phyloP scores from a whole-genome alignment of 257 asterid species.

The Petunia axillaris region DNA sequence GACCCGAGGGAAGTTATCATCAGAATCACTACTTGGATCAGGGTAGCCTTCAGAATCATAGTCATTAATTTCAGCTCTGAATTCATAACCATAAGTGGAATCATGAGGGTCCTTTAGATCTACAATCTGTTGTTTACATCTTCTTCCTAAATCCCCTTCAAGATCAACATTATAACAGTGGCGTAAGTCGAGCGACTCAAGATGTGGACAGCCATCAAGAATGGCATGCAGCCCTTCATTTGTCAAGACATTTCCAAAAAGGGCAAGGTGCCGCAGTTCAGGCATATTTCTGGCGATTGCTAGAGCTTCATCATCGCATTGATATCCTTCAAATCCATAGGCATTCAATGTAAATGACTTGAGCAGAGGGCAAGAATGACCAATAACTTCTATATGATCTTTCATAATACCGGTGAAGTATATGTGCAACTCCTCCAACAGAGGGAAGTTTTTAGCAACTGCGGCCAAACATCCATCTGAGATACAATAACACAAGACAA shows the following conservation, averaged over 20 bases:
- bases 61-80: no score
- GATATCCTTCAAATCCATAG: slow-evolving; percentile 25
- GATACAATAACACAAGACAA: slow-evolving; percentile 26
- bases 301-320: background rate
- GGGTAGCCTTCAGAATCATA: no score
- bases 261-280: slow-evolving; percentile 15
- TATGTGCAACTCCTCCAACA: slow-evolving; percentile 44
- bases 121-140: no score
- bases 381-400: slow-evolving; percentile 39
- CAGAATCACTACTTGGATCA: no score
- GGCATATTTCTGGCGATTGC: slow-evolving; percentile 39
- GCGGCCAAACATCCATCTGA: slow-evolving; percentile 31
- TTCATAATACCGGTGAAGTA: slow-evolving; percentile 26
- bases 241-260: background rate
- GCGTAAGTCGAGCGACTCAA: background rate
- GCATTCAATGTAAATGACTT: background rate
- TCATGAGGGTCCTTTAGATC: no score
- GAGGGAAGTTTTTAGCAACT: slow-evolving; percentile 37
- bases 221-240: background rate
- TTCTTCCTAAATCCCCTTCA: background rate
- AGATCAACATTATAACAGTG: background rate
- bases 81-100: background rate
- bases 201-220: background rate
- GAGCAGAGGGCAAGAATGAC: slow-evolving; percentile 42
- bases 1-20: no score